These are phyloP conservation scores for Thelonectria rubi DNA, from an alignment of 2,329 filamentous ascomycete species.

Conservation along the genomic window DNA sequence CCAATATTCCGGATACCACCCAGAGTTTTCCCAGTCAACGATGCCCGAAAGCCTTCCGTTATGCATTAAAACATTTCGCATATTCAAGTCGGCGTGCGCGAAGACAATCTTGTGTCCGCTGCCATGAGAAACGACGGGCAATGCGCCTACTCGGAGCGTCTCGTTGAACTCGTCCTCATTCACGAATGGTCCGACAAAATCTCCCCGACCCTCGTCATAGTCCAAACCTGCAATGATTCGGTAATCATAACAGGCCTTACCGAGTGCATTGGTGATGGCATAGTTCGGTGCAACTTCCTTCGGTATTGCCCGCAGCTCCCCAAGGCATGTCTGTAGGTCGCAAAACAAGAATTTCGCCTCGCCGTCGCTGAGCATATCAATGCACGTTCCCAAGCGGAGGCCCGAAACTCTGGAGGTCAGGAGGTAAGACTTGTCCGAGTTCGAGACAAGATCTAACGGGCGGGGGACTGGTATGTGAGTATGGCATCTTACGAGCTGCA, in stretches of 20 bases:
- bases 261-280: background rate
- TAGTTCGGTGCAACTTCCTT: background rate
- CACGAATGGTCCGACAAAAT: constrained; percentile 24
- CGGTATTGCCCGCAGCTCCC: background rate
- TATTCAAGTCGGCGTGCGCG: constrained; percentile 24
- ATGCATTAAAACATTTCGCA: constrained; percentile 29
- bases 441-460: background rate
- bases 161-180: constrained; percentile 28
- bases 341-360: background rate
- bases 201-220: constrained; percentile 1
- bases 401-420: background rate
- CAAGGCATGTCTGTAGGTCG: background rate
- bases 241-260: background rate
- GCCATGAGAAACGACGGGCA: constrained; percentile 12
- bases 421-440: accelerated
- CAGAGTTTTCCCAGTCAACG: constrained; percentile 27
- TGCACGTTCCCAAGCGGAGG: background rate
- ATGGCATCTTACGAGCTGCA: background rate
- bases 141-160: background rate
- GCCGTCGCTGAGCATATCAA: background rate
- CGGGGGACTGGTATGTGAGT: background rate
- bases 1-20: constrained; percentile 28
- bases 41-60: constrained; percentile 18
- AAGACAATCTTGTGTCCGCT: constrained; percentile 27
- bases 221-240: background rate